phyloP scores from a whole-genome alignment of 805 yeast genomes.

The Pichia nakasei region DNA sequence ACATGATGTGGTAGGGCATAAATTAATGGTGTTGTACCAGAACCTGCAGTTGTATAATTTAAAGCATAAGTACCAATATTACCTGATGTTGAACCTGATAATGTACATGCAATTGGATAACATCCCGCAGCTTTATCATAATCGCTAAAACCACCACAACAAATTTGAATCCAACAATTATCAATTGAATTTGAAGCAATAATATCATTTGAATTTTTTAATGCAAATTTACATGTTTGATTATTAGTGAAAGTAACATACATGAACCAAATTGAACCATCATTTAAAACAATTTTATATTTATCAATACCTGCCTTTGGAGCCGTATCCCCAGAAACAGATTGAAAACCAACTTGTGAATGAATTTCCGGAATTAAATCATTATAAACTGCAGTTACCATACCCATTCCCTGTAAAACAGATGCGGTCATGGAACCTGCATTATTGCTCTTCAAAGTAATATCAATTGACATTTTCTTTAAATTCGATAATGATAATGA shows the following conservation, averaged over 20 bases:
- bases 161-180: slow-evolving; percentile 41
- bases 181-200: slow-evolving; percentile 31
- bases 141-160: slow-evolving; percentile 32
- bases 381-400: slow-evolving; percentile 41
- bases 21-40: slow-evolving; percentile 32
- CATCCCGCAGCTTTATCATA: slow-evolving; percentile 63
- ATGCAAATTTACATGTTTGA: slow-evolving; percentile 22
- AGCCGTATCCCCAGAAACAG: slow-evolving; percentile 30
- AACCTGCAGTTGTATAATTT: slow-evolving; percentile 37
- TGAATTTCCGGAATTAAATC: slow-evolving; percentile 36
- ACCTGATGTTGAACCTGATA: slow-evolving; percentile 35
- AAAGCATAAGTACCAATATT: slow-evolving; percentile 34
- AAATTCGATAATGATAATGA: slow-evolving; percentile 36
- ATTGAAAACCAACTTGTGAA: slow-evolving; percentile 37
- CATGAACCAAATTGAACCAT: slow-evolving; percentile 41
- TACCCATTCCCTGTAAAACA: slow-evolving; percentile 54
- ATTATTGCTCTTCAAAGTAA: slow-evolving; percentile 29
- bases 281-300: slow-evolving; percentile 32
- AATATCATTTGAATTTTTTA: slow-evolving; percentile 28
- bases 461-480: slow-evolving; percentile 44
- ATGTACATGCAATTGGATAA: slow-evolving; percentile 33
- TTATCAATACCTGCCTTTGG: slow-evolving; percentile 26
- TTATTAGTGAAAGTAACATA: slow-evolving; percentile 31
- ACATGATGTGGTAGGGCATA: slow-evolving; percentile 48
- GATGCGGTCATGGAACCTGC: slow-evolving; percentile 36